Conservation (phyloP, 768 basidiomycete genomes). For the Podaxis sp. region DNA sequence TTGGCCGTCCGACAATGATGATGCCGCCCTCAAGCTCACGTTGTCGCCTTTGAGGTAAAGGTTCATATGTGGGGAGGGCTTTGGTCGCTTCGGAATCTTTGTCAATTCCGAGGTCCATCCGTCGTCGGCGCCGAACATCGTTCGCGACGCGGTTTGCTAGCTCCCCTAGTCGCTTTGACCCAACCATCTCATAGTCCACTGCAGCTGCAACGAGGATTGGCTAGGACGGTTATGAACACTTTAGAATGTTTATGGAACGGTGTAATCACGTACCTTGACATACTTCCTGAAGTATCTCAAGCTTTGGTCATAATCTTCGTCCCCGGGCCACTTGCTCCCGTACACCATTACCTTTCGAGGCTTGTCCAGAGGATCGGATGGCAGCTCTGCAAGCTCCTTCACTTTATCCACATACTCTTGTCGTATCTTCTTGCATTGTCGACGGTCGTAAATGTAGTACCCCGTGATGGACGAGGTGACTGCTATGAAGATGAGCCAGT, state of each 20-base stretch:
- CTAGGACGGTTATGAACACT: constrained; percentile 35
- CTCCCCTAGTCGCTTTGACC: constrained; percentile 82
- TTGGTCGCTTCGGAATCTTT: constrained; percentile 34
- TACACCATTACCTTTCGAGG: constrained; percentile 84
- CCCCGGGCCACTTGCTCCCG: constrained; percentile 89
- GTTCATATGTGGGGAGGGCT: constrained; percentile 48
- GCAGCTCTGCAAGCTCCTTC: constrained; percentile 66
- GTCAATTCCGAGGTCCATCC: constrained; percentile 63
- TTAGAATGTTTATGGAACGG: constrained; percentile 9
- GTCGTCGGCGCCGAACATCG: constrained; percentile 65
- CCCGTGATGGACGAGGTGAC: constrained; percentile 68
- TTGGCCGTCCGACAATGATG: constrained; percentile 82
- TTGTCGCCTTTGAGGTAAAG: constrained; percentile 46
- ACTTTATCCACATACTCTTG: constrained; percentile 79
- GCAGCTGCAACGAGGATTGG: constrained; percentile 93
- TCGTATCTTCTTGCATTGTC: constrained; percentile 72
- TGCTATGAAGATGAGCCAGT: constrained; percentile 91
- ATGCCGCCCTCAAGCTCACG: constrained; percentile 78
- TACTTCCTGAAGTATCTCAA: constrained; percentile 93
- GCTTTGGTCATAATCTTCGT: constrained; percentile 84
- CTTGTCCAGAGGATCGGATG: constrained; percentile 55
- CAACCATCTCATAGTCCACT: constrained; percentile 83
- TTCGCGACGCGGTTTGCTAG: constrained; percentile 73
- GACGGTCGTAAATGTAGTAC: constrained; percentile 83
- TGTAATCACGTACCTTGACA: constrained; percentile 70